Percentiles rank a stretch among this genome's conserved stretches.
phyloP scores from a whole-genome alignment of 75 land plant genomes.

The Cupressus sempervirens region DNA sequence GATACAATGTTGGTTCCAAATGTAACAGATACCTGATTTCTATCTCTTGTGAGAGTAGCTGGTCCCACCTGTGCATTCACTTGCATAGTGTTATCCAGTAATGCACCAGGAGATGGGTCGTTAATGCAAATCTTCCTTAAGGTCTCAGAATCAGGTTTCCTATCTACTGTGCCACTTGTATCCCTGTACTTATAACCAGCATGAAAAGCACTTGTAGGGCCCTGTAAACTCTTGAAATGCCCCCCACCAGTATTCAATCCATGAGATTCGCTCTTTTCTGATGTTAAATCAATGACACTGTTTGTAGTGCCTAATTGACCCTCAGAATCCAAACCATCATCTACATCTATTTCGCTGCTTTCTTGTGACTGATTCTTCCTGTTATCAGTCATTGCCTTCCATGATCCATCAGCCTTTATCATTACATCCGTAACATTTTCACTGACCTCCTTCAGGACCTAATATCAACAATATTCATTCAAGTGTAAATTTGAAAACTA shows the following conservation, averaged over 20 bases:
- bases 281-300: constrained; percentile 15
- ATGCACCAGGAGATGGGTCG: neutral
- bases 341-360: neutral
- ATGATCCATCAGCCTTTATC: constrained; percentile 72
- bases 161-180: constrained; percentile 25
- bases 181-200: neutral
- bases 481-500: neutral
- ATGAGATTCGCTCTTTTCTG: neutral
- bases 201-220: neutral
- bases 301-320: neutral
- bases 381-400: constrained; percentile 38
- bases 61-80: neutral
- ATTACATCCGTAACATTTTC: constrained; percentile 50
- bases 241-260: neutral
- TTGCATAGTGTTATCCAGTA: neutral
- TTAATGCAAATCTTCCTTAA: constrained; percentile 13
- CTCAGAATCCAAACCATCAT: neutral
- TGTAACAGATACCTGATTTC: neutral
- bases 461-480: constrained; percentile 7
- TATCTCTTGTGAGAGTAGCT: constrained; percentile 19
- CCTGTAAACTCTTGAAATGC: neutral
- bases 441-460: constrained; percentile 65
- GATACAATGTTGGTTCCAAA: neutral
- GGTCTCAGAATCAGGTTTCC: constrained; percentile 31
- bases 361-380: constrained; percentile 13